Percentiles rank a stretch among this genome's conserved stretches.
phyloP scores from a whole-genome alignment of 441 rosid species.

The Eugenia klotzschiana region DNA sequence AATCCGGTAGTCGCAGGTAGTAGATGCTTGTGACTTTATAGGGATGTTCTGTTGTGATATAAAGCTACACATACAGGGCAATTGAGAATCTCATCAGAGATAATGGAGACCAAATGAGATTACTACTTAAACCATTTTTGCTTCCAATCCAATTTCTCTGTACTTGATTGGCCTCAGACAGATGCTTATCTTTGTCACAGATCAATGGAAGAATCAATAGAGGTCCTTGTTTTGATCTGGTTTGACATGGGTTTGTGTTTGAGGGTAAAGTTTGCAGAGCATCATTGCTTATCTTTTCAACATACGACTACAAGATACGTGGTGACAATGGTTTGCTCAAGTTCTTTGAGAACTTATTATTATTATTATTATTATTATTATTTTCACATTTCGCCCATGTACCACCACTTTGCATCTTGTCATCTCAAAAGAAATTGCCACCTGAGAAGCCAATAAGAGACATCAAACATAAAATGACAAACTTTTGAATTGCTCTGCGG shows the following conservation, averaged over 20 bases:
- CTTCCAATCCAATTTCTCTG: neutral
- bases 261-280: neutral
- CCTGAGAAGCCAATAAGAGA: neutral
- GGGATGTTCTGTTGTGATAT: neutral
- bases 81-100: neutral
- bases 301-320: neutral
- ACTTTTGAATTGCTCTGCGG: neutral
- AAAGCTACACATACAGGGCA: neutral
- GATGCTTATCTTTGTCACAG: neutral
- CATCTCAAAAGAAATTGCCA: neutral
- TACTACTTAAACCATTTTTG: neutral
- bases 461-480: neutral
- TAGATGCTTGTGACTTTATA: neutral
- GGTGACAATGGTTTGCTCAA: neutral
- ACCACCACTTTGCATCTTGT: neutral
- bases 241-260: neutral
- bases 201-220: neutral
- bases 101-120: neutral
- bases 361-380: no score
- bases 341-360: neutral
- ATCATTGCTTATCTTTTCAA: neutral
- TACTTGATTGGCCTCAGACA: neutral
- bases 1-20: neutral
- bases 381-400: neutral
- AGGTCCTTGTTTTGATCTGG: neutral